Evolutionary conservation across 805 yeast genomes (phyloP).

Genomic region (Wickerhamiella musiphila): DNA sequence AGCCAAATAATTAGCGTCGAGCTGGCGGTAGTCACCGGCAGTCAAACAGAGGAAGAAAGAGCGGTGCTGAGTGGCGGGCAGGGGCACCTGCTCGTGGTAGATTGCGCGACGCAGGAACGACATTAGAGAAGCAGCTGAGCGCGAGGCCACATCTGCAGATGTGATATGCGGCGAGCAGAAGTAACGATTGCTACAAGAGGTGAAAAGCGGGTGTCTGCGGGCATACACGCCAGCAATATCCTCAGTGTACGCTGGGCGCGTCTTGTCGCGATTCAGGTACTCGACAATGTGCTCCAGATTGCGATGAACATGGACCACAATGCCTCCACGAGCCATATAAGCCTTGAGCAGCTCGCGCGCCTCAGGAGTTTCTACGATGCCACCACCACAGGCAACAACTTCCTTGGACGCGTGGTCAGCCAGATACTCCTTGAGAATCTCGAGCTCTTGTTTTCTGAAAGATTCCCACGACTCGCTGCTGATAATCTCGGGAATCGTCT

Average conservation of each 20-base stretch:
- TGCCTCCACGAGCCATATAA: slow-evolving; percentile 42
- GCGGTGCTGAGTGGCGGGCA: slow-evolving; percentile 28
- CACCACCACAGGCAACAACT: slow-evolving; percentile 92
- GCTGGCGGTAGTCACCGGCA: slow-evolving; percentile 23
- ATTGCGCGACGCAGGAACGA: slow-evolving; percentile 42
- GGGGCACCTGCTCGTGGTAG: slow-evolving; percentile 28
- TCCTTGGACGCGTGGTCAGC: slow-evolving; percentile 30
- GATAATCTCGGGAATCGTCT: slow-evolving; percentile 27
- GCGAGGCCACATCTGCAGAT: slow-evolving; percentile 33
- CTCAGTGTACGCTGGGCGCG: slow-evolving; percentile 74
- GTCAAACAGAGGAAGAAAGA: slow-evolving; percentile 64
- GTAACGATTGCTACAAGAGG: slow-evolving; percentile 58
- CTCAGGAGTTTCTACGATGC: slow-evolving; percentile 63
- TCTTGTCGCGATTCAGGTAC: slow-evolving; percentile 57
- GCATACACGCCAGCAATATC: slow-evolving; percentile 74
- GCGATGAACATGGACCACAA: slow-evolving; percentile 82
- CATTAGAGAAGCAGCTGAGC: slow-evolving; percentile 41
- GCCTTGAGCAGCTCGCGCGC: slow-evolving; percentile 47
- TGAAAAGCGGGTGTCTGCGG: slow-evolving; percentile 64
- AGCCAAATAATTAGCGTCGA: slow-evolving; percentile 27
- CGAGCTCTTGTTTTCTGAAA: slow-evolving; percentile 54
- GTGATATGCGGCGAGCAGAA: slow-evolving; percentile 64
- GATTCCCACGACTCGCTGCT: slow-evolving; percentile 72
- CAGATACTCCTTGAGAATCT: slow-evolving; percentile 35
- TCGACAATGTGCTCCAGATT: slow-evolving; percentile 62